Evolutionary conservation across 148 eudicot genomes (phyloP).

Genomic region (Diospyros kaki): DNA sequence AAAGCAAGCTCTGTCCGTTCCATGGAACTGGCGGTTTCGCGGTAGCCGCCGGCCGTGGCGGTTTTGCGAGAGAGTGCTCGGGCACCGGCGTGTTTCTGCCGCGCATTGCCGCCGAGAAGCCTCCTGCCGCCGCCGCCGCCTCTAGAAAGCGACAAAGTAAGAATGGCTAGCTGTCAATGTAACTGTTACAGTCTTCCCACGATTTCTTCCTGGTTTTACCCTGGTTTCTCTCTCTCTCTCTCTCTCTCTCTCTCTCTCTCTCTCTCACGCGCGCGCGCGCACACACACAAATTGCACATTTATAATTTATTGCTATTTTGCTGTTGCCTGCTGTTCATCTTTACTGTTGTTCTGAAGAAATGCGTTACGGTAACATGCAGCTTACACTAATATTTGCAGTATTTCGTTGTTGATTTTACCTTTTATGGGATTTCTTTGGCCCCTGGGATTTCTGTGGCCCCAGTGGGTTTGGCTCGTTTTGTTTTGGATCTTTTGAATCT

Average conservation of each 20-base stretch:
- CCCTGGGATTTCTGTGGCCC: too few relatives aligned
- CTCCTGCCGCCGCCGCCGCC: not conserved
- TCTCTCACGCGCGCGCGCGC: not conserved
- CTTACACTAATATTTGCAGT: too few relatives aligned
- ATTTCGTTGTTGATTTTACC: too few relatives aligned
- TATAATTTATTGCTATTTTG: too few relatives aligned
- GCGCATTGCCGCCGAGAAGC: not conserved
- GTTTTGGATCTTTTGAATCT: too few relatives aligned
- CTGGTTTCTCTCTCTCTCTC: not conserved
- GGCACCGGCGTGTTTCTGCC: slow-evolving; percentile 19
- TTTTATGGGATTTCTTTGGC: too few relatives aligned
- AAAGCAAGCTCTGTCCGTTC: not conserved
- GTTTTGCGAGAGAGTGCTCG: not conserved
- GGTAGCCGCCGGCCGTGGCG: not conserved
- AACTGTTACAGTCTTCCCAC: not conserved
- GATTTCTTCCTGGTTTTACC: not conserved
- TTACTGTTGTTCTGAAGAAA: not conserved
- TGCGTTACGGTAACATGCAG: not conserved
- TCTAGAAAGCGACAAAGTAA: not conserved
- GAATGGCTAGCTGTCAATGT: not conserved
- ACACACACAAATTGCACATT: not conserved
- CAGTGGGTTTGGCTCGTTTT: too few relatives aligned
- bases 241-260: not conserved
- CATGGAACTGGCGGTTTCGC: not conserved
- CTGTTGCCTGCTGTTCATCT: too few relatives aligned